Conservation (phyloP, 2,329 filamentous ascomycete species). For the Ilyonectria robusta region DNA sequence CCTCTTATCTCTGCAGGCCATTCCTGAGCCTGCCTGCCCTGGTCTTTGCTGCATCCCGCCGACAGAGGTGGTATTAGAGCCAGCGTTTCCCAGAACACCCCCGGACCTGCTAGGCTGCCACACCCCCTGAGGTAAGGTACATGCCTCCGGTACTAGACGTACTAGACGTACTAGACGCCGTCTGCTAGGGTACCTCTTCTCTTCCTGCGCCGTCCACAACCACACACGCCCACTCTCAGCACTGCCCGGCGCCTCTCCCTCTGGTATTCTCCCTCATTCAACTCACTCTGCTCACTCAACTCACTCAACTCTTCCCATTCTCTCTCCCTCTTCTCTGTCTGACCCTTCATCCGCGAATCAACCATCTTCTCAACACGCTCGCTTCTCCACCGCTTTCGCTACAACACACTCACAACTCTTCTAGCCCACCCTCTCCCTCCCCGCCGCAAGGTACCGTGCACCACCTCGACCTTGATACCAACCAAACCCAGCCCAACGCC, state of each 20-base stretch:
- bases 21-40: constrained; percentile 7
- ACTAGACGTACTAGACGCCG: not conserved
- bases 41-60: not conserved
- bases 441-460: constrained; percentile 14
- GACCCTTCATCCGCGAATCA: constrained; percentile 1
- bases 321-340: constrained; percentile 13
- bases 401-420: constrained; percentile 17
- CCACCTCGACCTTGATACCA: constrained; percentile 25
- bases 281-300: not conserved
- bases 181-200: not conserved
- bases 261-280: constrained; percentile 5
- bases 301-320: constrained; percentile 1
- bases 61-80: not conserved
- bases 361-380: constrained; percentile 7
- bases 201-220: not conserved
- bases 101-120: not conserved
- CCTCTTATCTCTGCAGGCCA: constrained; percentile 6
- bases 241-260: constrained; percentile 8
- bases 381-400: constrained; percentile 6
- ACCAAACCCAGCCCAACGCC: constrained; percentile 21
- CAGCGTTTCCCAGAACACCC: constrained; percentile 6
- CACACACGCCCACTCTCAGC: constrained; percentile 1
- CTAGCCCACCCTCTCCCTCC: constrained; percentile 4
- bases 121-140: constrained; percentile 7
- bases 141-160: not conserved